Evolutionary conservation across 176 grass and related monocot species (phyloP), one percentile per base, ranked within the genome.

Genomic region (Eragrostis nindensis): DNA sequence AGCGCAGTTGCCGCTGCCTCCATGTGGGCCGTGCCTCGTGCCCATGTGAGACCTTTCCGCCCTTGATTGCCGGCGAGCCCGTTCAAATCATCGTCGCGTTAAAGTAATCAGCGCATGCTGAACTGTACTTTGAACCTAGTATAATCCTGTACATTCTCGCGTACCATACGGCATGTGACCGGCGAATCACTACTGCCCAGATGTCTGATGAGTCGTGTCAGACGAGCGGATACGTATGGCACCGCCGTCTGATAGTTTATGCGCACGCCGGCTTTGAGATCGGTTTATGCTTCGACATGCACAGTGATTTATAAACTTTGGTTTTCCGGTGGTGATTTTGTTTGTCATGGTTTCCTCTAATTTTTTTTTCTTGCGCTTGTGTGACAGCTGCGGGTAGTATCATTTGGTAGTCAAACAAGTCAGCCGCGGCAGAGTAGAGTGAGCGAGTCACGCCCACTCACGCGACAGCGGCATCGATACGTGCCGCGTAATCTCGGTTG

Each of bases 21-120:
- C 80, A 73, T 73, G 80, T 82, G 80, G n/a, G 68, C 26, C 9
- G 19, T 42, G 42, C 26, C 22, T 22, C 68, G 15, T 19, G 18
- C 42, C 55, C 80, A 73, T 73, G 80, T 72, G 68, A 46, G 42
- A 25, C 5, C 5, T 3, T 13, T 24, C 21, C 6, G 53, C n/a
- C 26, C 22, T 55, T 55, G 52, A 55, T 55, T 55, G 52, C 52
- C 67, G 26, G 22, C 57, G 75, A 62, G n/a, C 57, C 43, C 44
- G 15, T 85, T 63, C 36, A 1, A 71, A 71, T 62, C 64, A 70
- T 15, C 16, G 10, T 0, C 46, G 4, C 8, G 5, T 42, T 27
- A 26, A 40, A 44, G 73, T 32, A 83, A 17, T 46, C 3, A 15
- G 17, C 17, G 14, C 48, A 50, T 17, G 15, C 60, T 55, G 21